Percentiles rank a stretch among this genome's conserved stretches.
These are phyloP conservation scores for Hanseniaspora hatyaiensis DNA, from an alignment of 805 yeast genomes.

Conservation along the genomic window DNA sequence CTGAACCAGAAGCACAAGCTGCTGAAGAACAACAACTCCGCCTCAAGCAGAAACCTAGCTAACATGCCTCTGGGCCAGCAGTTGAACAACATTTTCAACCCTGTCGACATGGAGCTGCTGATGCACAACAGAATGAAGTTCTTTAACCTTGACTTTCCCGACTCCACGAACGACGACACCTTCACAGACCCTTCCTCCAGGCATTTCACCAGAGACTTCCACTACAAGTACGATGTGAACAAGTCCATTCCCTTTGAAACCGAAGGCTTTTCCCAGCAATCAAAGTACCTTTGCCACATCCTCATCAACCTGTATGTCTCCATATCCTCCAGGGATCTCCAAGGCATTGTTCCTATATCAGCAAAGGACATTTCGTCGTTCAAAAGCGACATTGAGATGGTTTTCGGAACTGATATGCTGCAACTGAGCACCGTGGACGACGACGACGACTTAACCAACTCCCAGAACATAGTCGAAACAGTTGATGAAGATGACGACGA, in stretches of 20 bases:
- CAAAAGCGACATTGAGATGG: conserved; percentile 34
- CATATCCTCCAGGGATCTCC: conserved; percentile 58
- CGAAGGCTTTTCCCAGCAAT: conserved; percentile 57
- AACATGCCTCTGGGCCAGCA: no score
- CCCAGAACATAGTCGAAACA: conserved; percentile 32
- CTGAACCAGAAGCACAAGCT: not conserved
- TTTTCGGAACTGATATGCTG: conserved; percentile 44
- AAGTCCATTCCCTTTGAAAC: conserved; percentile 59
- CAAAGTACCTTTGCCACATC: conserved; percentile 66
- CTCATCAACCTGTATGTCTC: conserved; percentile 70
- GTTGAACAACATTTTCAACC: conserved; percentile 20
- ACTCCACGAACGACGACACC: conserved; percentile 28
- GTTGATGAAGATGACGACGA: conserved; percentile 23
- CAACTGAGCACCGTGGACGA: conserved; percentile 24
- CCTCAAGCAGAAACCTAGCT: not conserved
- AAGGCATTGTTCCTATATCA: conserved; percentile 55
- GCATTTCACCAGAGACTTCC: conserved; percentile 32
- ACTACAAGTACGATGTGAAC: conserved; percentile 28
- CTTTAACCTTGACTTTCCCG: conserved; percentile 45
- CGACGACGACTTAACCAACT: conserved; percentile 34
- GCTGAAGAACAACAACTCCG: not conserved
- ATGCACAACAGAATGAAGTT: conserved; percentile 28
- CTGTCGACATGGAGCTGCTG: conserved; percentile 22
- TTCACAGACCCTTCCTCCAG: conserved; percentile 30
- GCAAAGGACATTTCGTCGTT: conserved; percentile 52